Conservation (phyloP, 1,284 basidiomycete species). For the Leccinum fallax region DNA sequence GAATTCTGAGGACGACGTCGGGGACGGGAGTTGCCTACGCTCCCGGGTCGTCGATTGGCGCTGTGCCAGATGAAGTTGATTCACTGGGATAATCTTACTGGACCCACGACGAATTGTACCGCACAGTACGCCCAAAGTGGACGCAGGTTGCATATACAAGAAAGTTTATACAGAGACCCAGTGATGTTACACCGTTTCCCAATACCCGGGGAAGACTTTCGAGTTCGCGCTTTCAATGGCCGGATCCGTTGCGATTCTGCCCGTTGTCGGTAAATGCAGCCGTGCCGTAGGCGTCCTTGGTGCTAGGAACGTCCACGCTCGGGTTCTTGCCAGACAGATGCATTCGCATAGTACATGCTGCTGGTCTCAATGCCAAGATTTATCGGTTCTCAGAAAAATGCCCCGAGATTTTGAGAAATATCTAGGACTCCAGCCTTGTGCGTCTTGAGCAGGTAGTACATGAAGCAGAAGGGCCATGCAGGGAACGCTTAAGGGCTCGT, state of each 20-base stretch:
- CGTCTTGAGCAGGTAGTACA: no score
- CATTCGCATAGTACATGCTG: no score
- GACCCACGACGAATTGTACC: fast-evolving
- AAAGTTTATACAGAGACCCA: neutral
- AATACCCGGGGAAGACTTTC: neutral
- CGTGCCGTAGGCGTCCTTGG: conserved; percentile 59
- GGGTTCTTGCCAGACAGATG: conserved; percentile 55
- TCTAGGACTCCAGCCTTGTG: no score
- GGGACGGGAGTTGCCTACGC: neutral
- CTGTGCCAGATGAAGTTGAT: neutral
- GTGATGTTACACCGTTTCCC: neutral
- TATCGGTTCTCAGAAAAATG: no score
- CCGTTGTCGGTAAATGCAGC: conserved; percentile 51
- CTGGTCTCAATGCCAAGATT: no score
- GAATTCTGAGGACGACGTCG: conserved; percentile 5
- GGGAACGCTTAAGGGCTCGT: no score
- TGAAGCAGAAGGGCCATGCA: no score
- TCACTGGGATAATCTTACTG: neutral
- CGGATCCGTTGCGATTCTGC: conserved; percentile 6
- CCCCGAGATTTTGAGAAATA: no score
- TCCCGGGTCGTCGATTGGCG: no score
- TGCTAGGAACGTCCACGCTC: conserved; percentile 82
- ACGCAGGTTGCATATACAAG: neutral
- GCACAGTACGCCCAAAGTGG: neutral
- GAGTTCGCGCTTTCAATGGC: conserved; percentile 14